Evolutionary conservation across 176 grass and related monocot genomes (phyloP).

Genomic region (Raddia guianensis): DNA sequence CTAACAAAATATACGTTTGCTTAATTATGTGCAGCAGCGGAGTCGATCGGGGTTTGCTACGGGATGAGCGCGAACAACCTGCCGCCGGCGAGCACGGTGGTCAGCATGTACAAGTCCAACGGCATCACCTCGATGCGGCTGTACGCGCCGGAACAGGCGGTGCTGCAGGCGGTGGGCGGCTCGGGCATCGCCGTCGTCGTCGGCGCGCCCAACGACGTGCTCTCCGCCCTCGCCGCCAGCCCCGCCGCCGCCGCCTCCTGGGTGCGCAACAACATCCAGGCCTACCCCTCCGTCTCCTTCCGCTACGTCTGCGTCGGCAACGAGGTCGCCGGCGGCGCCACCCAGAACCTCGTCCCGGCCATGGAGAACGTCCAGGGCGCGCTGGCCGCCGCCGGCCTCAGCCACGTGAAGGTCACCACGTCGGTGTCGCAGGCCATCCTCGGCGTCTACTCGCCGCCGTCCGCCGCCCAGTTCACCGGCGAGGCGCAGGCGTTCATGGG

Average conservation of each 20-base stretch:
- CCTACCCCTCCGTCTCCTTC: constrained; percentile 62
- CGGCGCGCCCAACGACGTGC: constrained; percentile 51
- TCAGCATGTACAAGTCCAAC: constrained; percentile 48
- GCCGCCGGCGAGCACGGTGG: constrained; percentile 46
- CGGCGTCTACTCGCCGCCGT: constrained; percentile 63
- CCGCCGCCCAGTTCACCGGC: constrained; percentile 54
- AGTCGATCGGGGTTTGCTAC: constrained; percentile 70
- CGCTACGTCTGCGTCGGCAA: constrained; percentile 69
- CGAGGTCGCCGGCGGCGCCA: constrained; percentile 58
- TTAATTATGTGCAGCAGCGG: constrained; percentile 15
- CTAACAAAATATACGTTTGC: neutral
- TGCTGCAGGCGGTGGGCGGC: constrained; percentile 49
- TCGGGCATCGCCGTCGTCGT: constrained; percentile 54
- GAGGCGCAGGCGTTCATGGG: constrained; percentile 51
- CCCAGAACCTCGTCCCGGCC: constrained; percentile 57
- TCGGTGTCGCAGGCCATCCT: constrained; percentile 69
- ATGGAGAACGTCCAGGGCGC: constrained; percentile 67
- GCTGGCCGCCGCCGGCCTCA: constrained; percentile 47
- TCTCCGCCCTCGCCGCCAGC: constrained; percentile 43
- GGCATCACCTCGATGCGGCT: constrained; percentile 63
- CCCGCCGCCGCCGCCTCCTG: constrained; percentile 40
- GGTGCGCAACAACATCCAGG: constrained; percentile 61
- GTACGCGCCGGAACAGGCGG: constrained; percentile 53
- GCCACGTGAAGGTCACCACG: constrained; percentile 71
- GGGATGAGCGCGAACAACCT: constrained; percentile 63